Conservation (phyloP, 306 rosid genomes). For the Vachellia collinsii region DNA sequence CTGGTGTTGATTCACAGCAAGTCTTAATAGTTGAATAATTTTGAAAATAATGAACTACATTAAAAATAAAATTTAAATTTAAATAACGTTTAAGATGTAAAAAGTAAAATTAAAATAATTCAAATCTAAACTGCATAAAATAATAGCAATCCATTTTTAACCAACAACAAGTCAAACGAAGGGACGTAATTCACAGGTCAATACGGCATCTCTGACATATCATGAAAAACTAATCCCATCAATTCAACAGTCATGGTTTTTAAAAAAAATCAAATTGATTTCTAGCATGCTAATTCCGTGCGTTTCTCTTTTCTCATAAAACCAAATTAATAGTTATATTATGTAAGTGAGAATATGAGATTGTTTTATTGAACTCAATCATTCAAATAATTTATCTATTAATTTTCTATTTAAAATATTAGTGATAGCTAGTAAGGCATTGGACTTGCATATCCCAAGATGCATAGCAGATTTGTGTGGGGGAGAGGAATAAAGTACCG, state of each 20-base stretch:
- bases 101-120: too few relatives aligned
- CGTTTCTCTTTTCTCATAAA: not conserved
- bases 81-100: too few relatives aligned
- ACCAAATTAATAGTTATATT: not conserved
- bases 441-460: not conserved
- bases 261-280: too few relatives aligned
- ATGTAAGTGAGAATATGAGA: not conserved
- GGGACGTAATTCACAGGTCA: too few relatives aligned
- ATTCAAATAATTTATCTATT: not conserved
- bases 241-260: not conserved
- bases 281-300: not conserved
- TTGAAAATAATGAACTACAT: too few relatives aligned
- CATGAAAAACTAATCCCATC: not conserved
- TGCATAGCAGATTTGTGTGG: not conserved
- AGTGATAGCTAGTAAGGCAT: not conserved
- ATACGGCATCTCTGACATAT: too few relatives aligned
- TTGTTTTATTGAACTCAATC: not conserved
- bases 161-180: too few relatives aligned
- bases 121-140: too few relatives aligned
- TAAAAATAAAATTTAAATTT: too few relatives aligned
- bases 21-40: too few relatives aligned
- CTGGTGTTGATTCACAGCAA: too few relatives aligned
- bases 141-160: too few relatives aligned
- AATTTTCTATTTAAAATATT: not conserved
- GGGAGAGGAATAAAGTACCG: conserved; percentile 21